Evolutionary conservation across 2,329 filamentous ascomycete species (phyloP), one percentile per base, ranked within the genome.

Genomic region (Exophiala dermatitidis): DNA sequence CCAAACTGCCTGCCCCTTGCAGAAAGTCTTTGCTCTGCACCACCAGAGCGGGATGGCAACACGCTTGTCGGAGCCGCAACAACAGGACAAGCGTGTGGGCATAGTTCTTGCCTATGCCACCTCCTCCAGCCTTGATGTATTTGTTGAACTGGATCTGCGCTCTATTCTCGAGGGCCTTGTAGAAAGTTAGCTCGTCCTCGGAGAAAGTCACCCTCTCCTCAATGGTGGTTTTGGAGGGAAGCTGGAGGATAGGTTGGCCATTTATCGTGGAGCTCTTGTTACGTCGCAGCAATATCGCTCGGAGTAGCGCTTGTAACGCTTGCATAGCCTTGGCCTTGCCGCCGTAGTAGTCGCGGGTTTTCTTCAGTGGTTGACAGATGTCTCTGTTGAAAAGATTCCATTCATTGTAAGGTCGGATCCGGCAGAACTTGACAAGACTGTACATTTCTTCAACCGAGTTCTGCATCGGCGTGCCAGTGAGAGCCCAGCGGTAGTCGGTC

Each of bases 381-480:
- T 44, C 77, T 52, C 63, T 59, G 40, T 77, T 77, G 67, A 94
- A 95, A 26, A 72, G 71, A 0, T 78, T 71, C 71, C 78, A 79
- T 9, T 79, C 74, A 62, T 79, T 80, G 67, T 93, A 95, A 1
- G 88, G 89, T 55, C 77, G 77, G 64, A 94, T 90, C 2, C 77
- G 76, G 10, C 95, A 74, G 64, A 95, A 96, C 2, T 80, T 78
- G 42, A 95, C 75, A 19, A 95, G 71, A 0, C 88, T 86, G 63
- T 81, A 90, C 2, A 95, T 74, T 63, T 96, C 90, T 28, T 80
- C 74, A 2, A 91, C 81, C 8, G 78, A 82, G 62, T 95, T 95
- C 85, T 93, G 93, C 85, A 91, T 90, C 0, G 88, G 88, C 0
- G 88, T 93, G 29, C 88, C 88, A 2, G 84, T 88, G 67, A 91